These are phyloP conservation scores for Calocybe indica DNA, from an alignment of 768 basidiomycete genomes.

Conservation along the genomic window DNA sequence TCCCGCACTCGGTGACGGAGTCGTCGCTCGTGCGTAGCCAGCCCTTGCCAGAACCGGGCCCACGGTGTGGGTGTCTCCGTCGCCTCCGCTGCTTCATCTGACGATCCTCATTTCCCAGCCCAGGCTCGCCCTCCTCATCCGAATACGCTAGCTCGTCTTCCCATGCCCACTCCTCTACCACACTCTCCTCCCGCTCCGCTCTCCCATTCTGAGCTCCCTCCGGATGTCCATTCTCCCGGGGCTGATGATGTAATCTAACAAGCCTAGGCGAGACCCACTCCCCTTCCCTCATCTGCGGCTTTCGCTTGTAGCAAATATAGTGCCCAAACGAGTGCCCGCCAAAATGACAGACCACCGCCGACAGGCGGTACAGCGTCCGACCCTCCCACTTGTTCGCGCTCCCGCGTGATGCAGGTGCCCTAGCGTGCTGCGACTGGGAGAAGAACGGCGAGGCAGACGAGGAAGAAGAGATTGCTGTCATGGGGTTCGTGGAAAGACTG, in stretches of 20 bases:
- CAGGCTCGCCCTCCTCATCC: constrained; percentile 15
- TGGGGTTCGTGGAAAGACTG: constrained; percentile 63
- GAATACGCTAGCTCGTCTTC: constrained; percentile 31
- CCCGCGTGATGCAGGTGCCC: constrained; percentile 45
- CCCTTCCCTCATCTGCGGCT: constrained; percentile 48
- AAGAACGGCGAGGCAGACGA: constrained; percentile 42
- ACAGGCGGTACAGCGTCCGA: constrained; percentile 77
- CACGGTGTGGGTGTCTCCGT: constrained; percentile 1
- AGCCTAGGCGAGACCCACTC: constrained; percentile 29
- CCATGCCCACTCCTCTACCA: constrained; percentile 42
- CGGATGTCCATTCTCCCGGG: constrained; percentile 16
- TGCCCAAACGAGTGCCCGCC: constrained; percentile 93
- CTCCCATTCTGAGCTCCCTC: too few relatives aligned
- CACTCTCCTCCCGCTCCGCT: not conserved
- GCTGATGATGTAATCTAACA: constrained; percentile 21
- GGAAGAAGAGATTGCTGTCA: constrained; percentile 64
- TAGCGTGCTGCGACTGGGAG: too few relatives aligned
- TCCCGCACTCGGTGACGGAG: constrained; percentile 66
- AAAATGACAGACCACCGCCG: constrained; percentile 87
- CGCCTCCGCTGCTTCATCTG: not conserved
- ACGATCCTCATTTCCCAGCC: too few relatives aligned
- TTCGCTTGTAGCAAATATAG: constrained; percentile 87
- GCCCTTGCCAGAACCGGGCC: constrained; percentile 43
- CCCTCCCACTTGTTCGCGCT: constrained; percentile 15
- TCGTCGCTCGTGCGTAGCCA: constrained; percentile 93